Conservation (phyloP, 2,329 filamentous ascomycete species). For the Diaporthe citri region DNA sequence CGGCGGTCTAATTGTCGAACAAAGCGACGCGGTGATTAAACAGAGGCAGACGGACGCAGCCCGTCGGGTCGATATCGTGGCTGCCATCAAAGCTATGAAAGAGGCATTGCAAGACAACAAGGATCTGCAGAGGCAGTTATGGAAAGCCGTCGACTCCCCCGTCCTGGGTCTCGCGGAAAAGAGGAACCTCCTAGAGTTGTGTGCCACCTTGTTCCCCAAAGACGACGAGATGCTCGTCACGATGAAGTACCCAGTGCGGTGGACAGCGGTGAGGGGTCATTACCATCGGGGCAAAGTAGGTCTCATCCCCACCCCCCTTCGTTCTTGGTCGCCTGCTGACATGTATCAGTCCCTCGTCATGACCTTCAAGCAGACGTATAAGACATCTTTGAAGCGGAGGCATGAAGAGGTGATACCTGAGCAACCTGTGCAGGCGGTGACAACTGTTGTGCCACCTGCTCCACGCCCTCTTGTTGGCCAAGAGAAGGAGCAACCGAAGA, state of each 20-base stretch:
- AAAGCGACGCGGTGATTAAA: slow-evolving; percentile 57
- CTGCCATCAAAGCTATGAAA: slow-evolving; percentile 61
- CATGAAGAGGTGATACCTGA: slow-evolving; percentile 54
- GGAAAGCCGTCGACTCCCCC: slow-evolving; percentile 63
- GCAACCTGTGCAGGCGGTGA: slow-evolving; percentile 1
- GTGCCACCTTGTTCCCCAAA: slow-evolving; percentile 63
- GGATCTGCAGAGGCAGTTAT: slow-evolving; percentile 59
- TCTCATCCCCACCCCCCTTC: neutral
- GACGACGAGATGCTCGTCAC: slow-evolving; percentile 60
- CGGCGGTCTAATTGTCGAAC: slow-evolving; percentile 61
- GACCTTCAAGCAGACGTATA: slow-evolving; percentile 44
- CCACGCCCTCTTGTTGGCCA: slow-evolving; percentile 34
- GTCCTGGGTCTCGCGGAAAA: slow-evolving; percentile 62
- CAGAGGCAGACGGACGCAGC: slow-evolving; percentile 61
- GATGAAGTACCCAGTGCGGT: slow-evolving; percentile 61
- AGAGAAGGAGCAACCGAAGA: slow-evolving; percentile 47
- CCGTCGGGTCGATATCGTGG: slow-evolving; percentile 61
- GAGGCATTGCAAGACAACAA: slow-evolving; percentile 60
- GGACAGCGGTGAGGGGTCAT: slow-evolving; percentile 49
- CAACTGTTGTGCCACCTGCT: neutral
- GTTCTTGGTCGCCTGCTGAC: slow-evolving; percentile 11
- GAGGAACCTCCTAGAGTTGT: slow-evolving; percentile 64
- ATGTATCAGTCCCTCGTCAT: slow-evolving; percentile 34
- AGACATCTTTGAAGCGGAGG: slow-evolving; percentile 57
- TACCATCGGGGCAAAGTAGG: slow-evolving; percentile 36